Evolutionary conservation across 805 yeast species (phyloP).

Genomic region (Yamadazyma sp.): DNA sequence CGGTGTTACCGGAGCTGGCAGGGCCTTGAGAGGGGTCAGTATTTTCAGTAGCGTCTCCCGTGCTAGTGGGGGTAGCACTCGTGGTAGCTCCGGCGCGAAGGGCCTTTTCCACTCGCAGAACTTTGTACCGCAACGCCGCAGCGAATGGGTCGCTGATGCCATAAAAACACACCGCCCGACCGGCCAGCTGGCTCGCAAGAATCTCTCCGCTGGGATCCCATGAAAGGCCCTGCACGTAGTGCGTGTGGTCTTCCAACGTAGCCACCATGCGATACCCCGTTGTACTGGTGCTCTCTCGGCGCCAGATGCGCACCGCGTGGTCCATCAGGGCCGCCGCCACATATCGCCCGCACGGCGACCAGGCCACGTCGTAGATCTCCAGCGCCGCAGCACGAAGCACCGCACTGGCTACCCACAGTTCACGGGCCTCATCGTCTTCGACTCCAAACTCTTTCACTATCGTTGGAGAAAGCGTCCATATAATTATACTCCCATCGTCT

Average conservation of each 20-base stretch:
- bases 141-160: conserved; percentile 15
- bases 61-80: conserved; percentile 4
- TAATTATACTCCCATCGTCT: conserved; percentile 85
- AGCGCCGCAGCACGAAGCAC: conserved; percentile 60
- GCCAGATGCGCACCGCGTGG: conserved; percentile 65
- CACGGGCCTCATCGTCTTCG: conserved; percentile 58
- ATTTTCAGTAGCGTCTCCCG: too few species aligned
- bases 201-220: conserved; percentile 90
- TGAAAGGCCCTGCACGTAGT: conserved; percentile 91
- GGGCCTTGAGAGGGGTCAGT: too few species aligned
- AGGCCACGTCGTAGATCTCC: conserved; percentile 86
- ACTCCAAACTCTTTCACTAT: conserved; percentile 61
- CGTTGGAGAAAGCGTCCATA: conserved; percentile 68
- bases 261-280: conserved; percentile 1
- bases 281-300: conserved; percentile 3
- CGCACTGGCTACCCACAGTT: conserved; percentile 69
- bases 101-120: conserved; percentile 12
- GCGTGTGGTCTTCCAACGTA: conserved; percentile 49
- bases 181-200: conserved; percentile 87
- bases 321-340: conserved; percentile 93
- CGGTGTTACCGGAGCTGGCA: too few species aligned
- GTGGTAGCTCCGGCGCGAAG: conserved; percentile 11
- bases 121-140: conserved; percentile 18
- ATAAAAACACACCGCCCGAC: conserved; percentile 77
- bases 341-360: conserved; percentile 84